A percentile compares a stretch with the other conserved stretches of the same genome.
These are phyloP conservation scores for Stylosanthes scabra DNA, from an alignment of 331 rosid species.

Conservation along the genomic window DNA sequence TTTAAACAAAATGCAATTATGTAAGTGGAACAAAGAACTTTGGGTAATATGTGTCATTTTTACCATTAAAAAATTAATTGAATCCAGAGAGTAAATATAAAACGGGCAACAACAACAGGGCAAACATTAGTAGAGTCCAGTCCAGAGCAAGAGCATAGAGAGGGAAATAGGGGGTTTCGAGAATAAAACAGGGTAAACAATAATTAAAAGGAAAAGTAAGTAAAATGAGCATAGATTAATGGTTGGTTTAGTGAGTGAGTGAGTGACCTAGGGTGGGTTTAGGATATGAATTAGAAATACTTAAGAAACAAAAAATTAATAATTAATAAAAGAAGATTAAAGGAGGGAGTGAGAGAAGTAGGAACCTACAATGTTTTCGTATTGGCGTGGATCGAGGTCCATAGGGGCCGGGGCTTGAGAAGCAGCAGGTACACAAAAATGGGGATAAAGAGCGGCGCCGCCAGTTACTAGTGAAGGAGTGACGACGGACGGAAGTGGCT, in stretches of 20 bases:
- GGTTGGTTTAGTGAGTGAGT: neutral
- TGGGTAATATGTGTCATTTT: neutral
- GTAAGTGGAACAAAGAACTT: neutral
- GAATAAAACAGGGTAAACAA: neutral
- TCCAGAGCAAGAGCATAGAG: neutral
- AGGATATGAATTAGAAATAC: neutral
- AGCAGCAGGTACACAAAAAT: neutral
- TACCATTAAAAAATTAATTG: neutral
- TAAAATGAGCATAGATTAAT: neutral
- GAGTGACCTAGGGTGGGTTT: neutral
- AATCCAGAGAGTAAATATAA: neutral
- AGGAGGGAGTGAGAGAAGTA: neutral
- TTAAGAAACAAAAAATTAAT: neutral
- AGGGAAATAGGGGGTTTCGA: no score
- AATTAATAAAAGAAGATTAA: neutral
- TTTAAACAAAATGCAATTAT: neutral
- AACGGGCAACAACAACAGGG: no score
- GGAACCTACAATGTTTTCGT: slow-evolving; percentile 65
- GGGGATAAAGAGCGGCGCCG: neutral
- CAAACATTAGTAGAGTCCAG: no score
- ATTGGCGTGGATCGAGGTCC: slow-evolving; percentile 89
- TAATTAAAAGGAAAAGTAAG: neutral
- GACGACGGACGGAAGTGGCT: neutral
- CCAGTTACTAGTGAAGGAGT: neutral
- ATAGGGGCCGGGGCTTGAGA: slow-evolving; percentile 39